Evolutionary conservation across 306 rosid genomes (phyloP).

Genomic region (Ochetophila trinervis): DNA sequence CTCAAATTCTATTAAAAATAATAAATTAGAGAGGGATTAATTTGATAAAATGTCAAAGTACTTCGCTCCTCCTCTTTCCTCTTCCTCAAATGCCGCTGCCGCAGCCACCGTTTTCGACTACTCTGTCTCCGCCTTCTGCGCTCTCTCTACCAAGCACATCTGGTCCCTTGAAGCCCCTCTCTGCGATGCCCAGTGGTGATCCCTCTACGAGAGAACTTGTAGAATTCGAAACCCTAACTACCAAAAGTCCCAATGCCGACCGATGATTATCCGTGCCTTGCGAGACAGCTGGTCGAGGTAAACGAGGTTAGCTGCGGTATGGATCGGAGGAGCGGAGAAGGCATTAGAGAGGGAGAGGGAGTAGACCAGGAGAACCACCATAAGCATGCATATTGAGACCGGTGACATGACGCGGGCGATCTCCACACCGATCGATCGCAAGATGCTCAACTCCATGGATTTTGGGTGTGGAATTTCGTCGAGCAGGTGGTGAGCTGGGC

Average conservation of each 20-base stretch:
- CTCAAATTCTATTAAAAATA: too few species aligned
- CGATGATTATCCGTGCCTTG: constrained; percentile 26
- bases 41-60: too few species aligned
- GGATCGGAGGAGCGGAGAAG: constrained; percentile 33
- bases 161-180: constrained; percentile 94
- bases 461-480: constrained; percentile 27
- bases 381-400: constrained; percentile 89
- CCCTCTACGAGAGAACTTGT: too few species aligned
- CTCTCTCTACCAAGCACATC: constrained; percentile 87
- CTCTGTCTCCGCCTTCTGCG: constrained; percentile 87
- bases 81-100: constrained; percentile 20
- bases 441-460: constrained; percentile 71
- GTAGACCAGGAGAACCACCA: constrained; percentile 79
- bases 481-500: constrained; percentile 15
- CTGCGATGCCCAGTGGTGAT: constrained; percentile 91
- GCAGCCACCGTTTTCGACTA: constrained; percentile 38
- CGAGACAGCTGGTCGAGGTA: constrained; percentile 69
- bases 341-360: constrained; percentile 59
- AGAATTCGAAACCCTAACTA: constrained; percentile 52
- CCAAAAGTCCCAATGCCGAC: constrained; percentile 46
- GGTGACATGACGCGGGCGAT: constrained; percentile 93
- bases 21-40: too few species aligned
- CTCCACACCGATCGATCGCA: constrained; percentile 75
- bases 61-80: constrained; percentile 14
- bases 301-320: constrained; percentile 87